Conservation (phyloP, 345 rosid genomes). For the Brassica rapa region DNA sequence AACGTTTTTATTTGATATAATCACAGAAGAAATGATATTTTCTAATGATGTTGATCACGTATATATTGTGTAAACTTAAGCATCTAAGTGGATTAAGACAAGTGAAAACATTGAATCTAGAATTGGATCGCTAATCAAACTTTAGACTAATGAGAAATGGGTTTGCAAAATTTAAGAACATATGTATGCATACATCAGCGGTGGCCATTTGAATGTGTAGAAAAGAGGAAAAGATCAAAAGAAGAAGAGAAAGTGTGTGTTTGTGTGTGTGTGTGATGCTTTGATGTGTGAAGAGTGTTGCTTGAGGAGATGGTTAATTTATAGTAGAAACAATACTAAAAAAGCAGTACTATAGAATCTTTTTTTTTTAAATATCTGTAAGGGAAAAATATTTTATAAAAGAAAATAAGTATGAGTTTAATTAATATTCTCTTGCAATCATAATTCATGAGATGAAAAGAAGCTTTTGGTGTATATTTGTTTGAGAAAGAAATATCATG, state of each 20-base stretch:
- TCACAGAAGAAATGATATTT: not conserved
- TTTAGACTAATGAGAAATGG: not conserved
- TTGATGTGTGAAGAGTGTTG: constrained; percentile 38
- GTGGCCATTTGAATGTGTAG: constrained; percentile 40
- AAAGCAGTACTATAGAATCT: not conserved
- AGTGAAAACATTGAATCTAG: not conserved
- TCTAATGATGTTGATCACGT: not conserved
- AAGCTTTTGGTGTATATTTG: constrained; percentile 28
- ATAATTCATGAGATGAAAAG: constrained; percentile 28
- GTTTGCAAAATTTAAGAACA: not conserved
- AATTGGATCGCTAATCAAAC: not conserved
- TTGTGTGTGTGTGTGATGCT: constrained; percentile 9
- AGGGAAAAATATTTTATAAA: not conserved
- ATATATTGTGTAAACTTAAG: not conserved
- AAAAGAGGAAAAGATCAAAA: constrained; percentile 6
- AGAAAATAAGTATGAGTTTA: not conserved
- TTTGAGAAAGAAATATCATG: constrained; percentile 26
- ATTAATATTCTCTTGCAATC: constrained; percentile 16
- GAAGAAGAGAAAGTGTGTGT: constrained; percentile 19
- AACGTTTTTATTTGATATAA: not conserved
- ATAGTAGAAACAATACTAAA: constrained; percentile 28
- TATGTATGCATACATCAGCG: constrained; percentile 29
- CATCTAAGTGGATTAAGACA: not conserved
- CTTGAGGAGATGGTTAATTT: constrained; percentile 35
- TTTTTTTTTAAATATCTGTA: not conserved